Evolutionary conservation across 805 yeast genomes (phyloP).

Genomic region (Candida sithepensis): DNA sequence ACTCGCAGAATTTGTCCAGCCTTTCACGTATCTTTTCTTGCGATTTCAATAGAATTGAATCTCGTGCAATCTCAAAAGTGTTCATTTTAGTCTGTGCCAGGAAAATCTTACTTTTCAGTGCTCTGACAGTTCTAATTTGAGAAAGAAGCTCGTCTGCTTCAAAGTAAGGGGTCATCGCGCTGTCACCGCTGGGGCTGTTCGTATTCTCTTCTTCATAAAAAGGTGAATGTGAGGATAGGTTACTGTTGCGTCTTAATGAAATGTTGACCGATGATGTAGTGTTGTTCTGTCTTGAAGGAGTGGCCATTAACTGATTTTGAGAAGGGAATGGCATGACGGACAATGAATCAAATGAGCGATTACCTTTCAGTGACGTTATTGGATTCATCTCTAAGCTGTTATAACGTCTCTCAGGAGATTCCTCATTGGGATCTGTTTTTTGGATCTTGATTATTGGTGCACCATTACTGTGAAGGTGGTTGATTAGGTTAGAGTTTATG

Average conservation of each 20-base stretch:
- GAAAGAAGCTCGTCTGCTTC: constrained; percentile 10
- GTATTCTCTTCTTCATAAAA: background rate
- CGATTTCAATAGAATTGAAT: constrained; percentile 19
- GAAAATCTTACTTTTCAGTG: constrained; percentile 11
- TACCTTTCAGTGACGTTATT: background rate
- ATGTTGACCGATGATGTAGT: background rate
- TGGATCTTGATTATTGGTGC: background rate
- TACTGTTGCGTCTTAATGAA: background rate
- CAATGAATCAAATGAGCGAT: constrained; percentile 12
- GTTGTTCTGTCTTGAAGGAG: constrained; percentile 1
- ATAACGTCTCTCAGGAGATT: background rate
- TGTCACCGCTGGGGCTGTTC: background rate
- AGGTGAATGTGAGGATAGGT: background rate
- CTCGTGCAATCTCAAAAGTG: constrained; percentile 13
- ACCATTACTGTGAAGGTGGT: background rate
- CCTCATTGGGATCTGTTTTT: background rate
- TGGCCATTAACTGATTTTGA: background rate
- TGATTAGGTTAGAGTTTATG: background rate
- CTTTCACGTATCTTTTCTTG: constrained; percentile 22
- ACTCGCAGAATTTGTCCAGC: constrained; percentile 25
- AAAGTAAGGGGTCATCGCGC: too few species aligned
- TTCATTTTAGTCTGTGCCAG: constrained; percentile 18
- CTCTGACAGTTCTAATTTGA: constrained; percentile 12
- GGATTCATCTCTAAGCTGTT: background rate
- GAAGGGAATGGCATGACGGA: constrained; percentile 1